Percentiles rank a stretch among this genome's conserved stretches.
These are phyloP conservation scores for Beverwykella pulmonaria DNA, from an alignment of 495 filamentous ascomycete species.

Conservation along the genomic window DNA sequence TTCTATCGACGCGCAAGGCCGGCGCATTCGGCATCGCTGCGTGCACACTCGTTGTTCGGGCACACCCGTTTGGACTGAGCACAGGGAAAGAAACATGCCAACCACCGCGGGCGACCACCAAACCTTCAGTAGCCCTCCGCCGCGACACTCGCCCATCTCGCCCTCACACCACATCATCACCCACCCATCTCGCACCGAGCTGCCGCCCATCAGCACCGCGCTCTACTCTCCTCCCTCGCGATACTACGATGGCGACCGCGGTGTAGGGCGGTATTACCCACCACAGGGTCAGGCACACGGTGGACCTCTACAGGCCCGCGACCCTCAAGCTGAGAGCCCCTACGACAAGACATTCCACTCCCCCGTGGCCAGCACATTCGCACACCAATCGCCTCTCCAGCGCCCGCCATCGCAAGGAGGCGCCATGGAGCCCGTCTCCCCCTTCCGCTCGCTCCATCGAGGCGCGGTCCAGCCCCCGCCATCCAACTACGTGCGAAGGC, in stretches of 20 bases:
- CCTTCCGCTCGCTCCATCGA: slow-evolving; percentile 35
- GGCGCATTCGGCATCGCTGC: neutral
- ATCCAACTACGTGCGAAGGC: slow-evolving; percentile 28
- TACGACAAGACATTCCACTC: slow-evolving; percentile 34
- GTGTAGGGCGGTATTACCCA: slow-evolving; percentile 44
- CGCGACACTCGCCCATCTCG: slow-evolving; percentile 28
- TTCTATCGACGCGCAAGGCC: slow-evolving; percentile 9
- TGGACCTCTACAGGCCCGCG: slow-evolving; percentile 31
- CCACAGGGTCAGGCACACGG: slow-evolving; percentile 40
- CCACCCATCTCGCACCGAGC: slow-evolving; percentile 39
- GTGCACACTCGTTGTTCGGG: neutral
- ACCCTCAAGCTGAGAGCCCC: slow-evolving; percentile 35
- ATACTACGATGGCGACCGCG: slow-evolving; percentile 52
- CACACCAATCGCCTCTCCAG: slow-evolving; percentile 38
- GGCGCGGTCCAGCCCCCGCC: slow-evolving; percentile 36
- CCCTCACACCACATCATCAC: slow-evolving; percentile 24
- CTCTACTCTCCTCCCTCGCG: slow-evolving; percentile 41
- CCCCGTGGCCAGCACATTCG: slow-evolving; percentile 29
- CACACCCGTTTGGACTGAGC: neutral
- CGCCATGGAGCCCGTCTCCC: slow-evolving; percentile 40
- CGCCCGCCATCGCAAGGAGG: slow-evolving; percentile 28
- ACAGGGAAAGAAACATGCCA: neutral
- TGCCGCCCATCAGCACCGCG: slow-evolving; percentile 43
- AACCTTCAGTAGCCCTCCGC: slow-evolving; percentile 19
- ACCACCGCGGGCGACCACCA: slow-evolving; percentile 1